Conservation (phyloP, 441 rosid species). For the Pelargonium fulgidum region DNA sequence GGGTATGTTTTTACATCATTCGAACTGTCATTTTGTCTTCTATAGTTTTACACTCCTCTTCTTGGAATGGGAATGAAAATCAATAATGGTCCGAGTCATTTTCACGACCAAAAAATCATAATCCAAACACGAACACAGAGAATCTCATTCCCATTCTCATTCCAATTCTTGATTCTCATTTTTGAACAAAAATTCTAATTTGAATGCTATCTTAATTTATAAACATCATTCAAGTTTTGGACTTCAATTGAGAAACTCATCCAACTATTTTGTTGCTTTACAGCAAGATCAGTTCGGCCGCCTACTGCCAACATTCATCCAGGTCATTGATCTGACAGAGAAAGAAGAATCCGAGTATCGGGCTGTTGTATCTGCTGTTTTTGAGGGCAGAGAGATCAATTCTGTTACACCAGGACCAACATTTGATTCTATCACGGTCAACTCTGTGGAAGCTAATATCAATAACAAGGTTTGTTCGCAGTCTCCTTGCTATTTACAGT, state of each 20-base stretch:
- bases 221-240: slow-evolving; percentile 4
- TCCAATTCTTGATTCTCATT: no score
- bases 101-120: no score
- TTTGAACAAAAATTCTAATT: no score
- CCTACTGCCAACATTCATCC: slow-evolving; percentile 63
- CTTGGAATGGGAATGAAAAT: no score
- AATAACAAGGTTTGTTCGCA: slow-evolving; percentile 50
- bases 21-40: not conserved
- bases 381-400: slow-evolving; percentile 56
- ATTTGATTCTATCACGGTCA: slow-evolving; percentile 29
- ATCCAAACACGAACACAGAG: no score
- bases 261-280: slow-evolving; percentile 16
- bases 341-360: slow-evolving; percentile 64
- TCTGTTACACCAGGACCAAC: slow-evolving; percentile 31
- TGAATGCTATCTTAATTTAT: no score
- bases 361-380: slow-evolving; percentile 53
- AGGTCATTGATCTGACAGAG: slow-evolving; percentile 51
- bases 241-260: slow-evolving; percentile 3
- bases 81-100: no score
- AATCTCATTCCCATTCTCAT: no score
- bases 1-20: not conserved
- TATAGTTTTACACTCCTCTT: no score
- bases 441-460: slow-evolving; percentile 45
- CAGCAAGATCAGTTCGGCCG: slow-evolving; percentile 80
- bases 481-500: slow-evolving; percentile 6